These are phyloP conservation scores for Peniophora sp. DNA, from an alignment of 1,284 basidiomycete genomes.

Conservation along the genomic window DNA sequence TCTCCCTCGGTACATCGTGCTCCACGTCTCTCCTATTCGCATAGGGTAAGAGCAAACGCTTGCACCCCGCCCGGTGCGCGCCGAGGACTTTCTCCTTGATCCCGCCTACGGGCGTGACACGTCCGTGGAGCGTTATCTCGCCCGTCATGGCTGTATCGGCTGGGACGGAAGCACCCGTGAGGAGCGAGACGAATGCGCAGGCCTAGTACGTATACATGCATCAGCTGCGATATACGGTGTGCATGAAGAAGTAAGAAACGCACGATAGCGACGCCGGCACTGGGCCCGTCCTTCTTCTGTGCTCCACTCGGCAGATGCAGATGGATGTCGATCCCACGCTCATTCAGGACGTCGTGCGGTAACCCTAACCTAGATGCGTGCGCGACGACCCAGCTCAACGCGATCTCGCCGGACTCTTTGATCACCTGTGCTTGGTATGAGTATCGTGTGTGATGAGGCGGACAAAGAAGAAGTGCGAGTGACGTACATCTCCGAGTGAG, in stretches of 20 bases:
- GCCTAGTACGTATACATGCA: conserved; percentile 31
- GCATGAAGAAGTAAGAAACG: conserved; percentile 2
- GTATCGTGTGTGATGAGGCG: not conserved
- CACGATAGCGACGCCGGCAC: conserved; percentile 85
- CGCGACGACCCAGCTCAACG: conserved; percentile 81
- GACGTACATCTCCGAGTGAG: conserved; percentile 63
- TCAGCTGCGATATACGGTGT: not conserved
- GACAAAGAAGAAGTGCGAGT: not conserved
- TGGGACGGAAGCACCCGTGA: conserved; percentile 69
- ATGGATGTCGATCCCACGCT: conserved; percentile 74
- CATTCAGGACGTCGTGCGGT: conserved; percentile 67
- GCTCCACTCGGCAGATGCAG: conserved; percentile 84
- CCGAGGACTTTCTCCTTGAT: conserved; percentile 81
- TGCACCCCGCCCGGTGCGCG: conserved; percentile 77
- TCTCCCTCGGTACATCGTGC: conserved; percentile 68
- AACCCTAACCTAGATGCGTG: conserved; percentile 79
- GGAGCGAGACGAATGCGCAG: conserved; percentile 77
- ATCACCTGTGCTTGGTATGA: conserved; percentile 44
- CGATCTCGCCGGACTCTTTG: conserved; percentile 83
- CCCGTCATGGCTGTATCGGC: conserved; percentile 77
- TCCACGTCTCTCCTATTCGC: conserved; percentile 83
- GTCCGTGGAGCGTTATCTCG: conserved; percentile 76
- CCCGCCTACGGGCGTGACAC: conserved; percentile 76
- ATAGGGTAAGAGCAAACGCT: conserved; percentile 74
- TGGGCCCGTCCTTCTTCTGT: conserved; percentile 88